Conservation (phyloP, 2,329 filamentous ascomycete genomes). For the Drechslera avenae region DNA sequence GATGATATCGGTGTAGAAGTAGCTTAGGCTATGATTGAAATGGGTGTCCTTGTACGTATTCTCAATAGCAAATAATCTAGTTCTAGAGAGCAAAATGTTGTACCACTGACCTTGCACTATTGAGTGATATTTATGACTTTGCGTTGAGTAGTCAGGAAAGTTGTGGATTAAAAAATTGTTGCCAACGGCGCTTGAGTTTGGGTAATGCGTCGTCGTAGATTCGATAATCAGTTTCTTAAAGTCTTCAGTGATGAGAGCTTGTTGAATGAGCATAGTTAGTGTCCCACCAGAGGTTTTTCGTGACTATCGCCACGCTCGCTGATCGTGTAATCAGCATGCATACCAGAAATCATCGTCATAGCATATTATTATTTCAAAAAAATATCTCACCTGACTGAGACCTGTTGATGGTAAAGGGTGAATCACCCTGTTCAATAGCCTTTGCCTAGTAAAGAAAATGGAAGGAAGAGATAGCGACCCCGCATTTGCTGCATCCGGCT, state of each 20-base stretch:
- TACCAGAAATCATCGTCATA: background rate
- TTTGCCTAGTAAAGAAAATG: too few species aligned
- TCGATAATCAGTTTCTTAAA: conserved; percentile 55
- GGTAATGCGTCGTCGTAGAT: conserved; percentile 50
- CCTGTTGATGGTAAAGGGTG: too few species aligned
- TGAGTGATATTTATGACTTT: conserved; percentile 36
- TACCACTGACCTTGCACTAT: conserved; percentile 66
- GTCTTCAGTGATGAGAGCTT: conserved; percentile 49
- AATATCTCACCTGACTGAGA: too few species aligned
- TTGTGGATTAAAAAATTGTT: conserved; percentile 64
- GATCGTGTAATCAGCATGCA: background rate
- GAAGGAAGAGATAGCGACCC: too few species aligned
- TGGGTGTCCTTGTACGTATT: conserved; percentile 34
- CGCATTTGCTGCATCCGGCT: too few species aligned
- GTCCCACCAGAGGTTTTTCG: conserved; percentile 17
- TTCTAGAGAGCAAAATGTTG: conserved; percentile 60
- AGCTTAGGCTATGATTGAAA: conserved; percentile 38
- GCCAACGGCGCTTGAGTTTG: conserved; percentile 53
- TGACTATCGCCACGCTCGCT: conserved; percentile 4
- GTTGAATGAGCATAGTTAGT: conserved; percentile 36
- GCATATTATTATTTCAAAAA: too few species aligned
- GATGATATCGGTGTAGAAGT: conserved; percentile 42
- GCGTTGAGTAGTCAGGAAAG: conserved; percentile 47
- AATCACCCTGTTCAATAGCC: too few species aligned
- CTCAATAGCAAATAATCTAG: conserved; percentile 65